Percentiles rank a stretch among this genome's conserved stretches.
Conservation (phyloP, 2,329 filamentous ascomycete species). For the Cladosporium sp. region DNA sequence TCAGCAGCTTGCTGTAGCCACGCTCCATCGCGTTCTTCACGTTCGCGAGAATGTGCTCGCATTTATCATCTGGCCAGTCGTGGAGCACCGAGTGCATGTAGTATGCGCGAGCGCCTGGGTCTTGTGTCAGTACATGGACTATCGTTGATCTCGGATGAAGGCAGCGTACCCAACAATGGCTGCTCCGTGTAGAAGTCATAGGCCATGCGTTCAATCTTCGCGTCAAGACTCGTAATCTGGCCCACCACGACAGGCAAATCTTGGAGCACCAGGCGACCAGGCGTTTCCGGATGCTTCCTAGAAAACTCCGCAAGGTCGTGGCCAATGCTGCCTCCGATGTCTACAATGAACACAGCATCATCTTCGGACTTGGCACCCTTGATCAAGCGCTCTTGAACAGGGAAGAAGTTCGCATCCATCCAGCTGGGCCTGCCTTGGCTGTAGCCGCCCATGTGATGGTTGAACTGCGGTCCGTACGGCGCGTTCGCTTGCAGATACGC, state of each 20-base stretch:
- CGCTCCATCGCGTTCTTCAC: slow-evolving; percentile 30
- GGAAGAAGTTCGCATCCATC: slow-evolving; percentile 22
- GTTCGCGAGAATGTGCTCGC: slow-evolving; percentile 25
- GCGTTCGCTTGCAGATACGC: slow-evolving; percentile 15
- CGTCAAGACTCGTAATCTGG: slow-evolving; percentile 12
- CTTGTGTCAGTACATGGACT: not conserved
- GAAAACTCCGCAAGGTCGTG: slow-evolving; percentile 26
- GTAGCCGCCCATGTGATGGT: slow-evolving; percentile 21
- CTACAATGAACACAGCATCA: slow-evolving; percentile 19
- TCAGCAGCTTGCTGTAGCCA: slow-evolving; percentile 31
- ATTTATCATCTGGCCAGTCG: slow-evolving; percentile 30
- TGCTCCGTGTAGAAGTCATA: slow-evolving; percentile 21
- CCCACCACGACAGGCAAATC: slow-evolving; percentile 27
- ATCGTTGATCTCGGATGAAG: no score
- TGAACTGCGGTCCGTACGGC: slow-evolving; percentile 13
- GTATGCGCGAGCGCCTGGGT: slow-evolving; percentile 28
- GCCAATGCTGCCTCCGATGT: slow-evolving; percentile 24
- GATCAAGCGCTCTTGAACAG: slow-evolving; percentile 19
- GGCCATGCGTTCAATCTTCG: slow-evolving; percentile 12
- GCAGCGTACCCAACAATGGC: not conserved
- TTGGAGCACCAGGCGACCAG: slow-evolving; percentile 32
- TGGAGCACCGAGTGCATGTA: slow-evolving; percentile 33
- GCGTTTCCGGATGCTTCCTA: slow-evolving; percentile 22
- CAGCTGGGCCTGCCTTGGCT: slow-evolving; percentile 18
- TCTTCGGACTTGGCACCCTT: slow-evolving; percentile 7